Base-by-base conservation (phyloP, 768 basidiomycete species). In the Gloeostereum incarnatum region DNA sequence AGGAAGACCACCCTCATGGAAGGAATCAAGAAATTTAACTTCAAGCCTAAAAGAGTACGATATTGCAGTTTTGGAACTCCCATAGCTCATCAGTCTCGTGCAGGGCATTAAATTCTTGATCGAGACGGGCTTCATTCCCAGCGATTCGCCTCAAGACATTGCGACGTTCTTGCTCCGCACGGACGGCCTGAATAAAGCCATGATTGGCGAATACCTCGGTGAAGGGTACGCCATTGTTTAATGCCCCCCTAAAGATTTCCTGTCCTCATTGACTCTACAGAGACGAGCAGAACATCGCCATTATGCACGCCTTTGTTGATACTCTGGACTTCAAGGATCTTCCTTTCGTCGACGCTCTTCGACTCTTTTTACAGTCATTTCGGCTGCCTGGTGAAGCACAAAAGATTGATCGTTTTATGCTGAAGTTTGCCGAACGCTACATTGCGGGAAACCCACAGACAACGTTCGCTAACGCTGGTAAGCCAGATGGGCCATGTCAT, bases 331-430 rank as follows among this genome's bases (percentile, higher is more conserved):
- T 99, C 60, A 75, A 71, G 30, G 77, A 81, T 42, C 60, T 78
- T 38, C 64, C 72, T 13, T 99, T 99, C 54, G 81, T 93, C 29
- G 87, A 93, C 49, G 92, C 96, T 2, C 65, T 99, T 27, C 77
- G 96, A 16, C 53, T 77, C 41, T 97, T 96, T 61, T 63, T 99
- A 19, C 96, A 99, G 57, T 76, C 90, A 3, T 98, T 98, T 74
- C 86, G 96, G 34, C 73, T 99, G 14, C 96, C 96, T 5, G 96
- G 96, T 31, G 96, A 99, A 60, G 69, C 91, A 0, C 96, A 99
- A 59, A 98, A 98, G 63, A 98, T 99, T 48, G 96, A 99, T 70
- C 81, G 96, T 6, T 98, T 78, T 63, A 93, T 99, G 90, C 76
- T 98, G 39, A 99, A 99, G 59, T 99, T 97, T 52, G 94, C 96